These are phyloP conservation scores for Moringa oleifera DNA, from an alignment of 345 rosid species.

Conservation along the genomic window DNA sequence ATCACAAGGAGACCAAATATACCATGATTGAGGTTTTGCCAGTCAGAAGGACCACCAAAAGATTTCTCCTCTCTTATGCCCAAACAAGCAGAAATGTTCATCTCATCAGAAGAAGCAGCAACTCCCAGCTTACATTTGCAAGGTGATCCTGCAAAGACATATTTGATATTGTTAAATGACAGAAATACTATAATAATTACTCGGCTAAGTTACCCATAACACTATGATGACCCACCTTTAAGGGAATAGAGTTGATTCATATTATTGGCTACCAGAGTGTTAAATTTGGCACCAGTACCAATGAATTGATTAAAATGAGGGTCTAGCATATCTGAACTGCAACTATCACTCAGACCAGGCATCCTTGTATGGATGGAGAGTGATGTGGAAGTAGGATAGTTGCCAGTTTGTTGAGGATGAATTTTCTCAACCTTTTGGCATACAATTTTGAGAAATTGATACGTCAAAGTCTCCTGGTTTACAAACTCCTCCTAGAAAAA, in stretches of 20 bases:
- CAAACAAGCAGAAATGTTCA: background rate
- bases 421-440: background rate
- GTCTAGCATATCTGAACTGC: background rate
- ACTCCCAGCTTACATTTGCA: background rate
- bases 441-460: conserved; percentile 1
- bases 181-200: background rate
- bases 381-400: background rate
- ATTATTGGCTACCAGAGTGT: background rate
- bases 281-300: background rate
- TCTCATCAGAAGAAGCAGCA: conserved; percentile 3
- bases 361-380: background rate
- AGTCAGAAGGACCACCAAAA: conserved; percentile 7
- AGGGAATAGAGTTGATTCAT: background rate
- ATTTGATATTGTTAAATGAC: conserved; percentile 6
- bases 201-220: background rate
- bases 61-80: conserved; percentile 14
- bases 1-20: background rate
- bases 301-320: background rate
- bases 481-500: conserved; percentile 22
- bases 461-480: conserved; percentile 17
- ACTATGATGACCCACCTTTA: conserved; percentile 3
- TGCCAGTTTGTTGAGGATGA: conserved; percentile 3
- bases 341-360: background rate
- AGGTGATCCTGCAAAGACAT: background rate
- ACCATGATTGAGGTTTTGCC: background rate